These are phyloP conservation scores for Camellia granthamiana DNA, from an alignment of 148 eudicot genomes.

Conservation along the genomic window DNA sequence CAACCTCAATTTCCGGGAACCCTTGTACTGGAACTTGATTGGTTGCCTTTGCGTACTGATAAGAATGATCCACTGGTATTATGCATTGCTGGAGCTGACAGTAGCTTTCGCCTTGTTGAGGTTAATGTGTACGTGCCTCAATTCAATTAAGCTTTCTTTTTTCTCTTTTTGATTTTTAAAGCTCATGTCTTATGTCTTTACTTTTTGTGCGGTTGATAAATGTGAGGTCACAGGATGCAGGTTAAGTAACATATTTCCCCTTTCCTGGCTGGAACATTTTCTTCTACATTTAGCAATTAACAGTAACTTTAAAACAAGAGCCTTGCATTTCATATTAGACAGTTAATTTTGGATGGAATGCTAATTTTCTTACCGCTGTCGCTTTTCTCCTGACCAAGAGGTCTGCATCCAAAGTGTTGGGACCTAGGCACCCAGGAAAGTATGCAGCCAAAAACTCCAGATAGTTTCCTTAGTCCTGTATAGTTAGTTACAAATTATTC, in stretches of 20 bases:
- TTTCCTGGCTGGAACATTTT: neutral
- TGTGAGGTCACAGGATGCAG: neutral
- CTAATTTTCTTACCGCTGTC: neutral
- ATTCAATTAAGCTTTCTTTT: slow-evolving; percentile 16
- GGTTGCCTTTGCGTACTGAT: slow-evolving; percentile 82
- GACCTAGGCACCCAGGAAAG: neutral
- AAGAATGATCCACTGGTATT: slow-evolving; percentile 88
- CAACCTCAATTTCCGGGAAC: slow-evolving; percentile 97
- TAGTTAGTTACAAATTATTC: neutral
- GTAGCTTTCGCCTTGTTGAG: slow-evolving; percentile 97
- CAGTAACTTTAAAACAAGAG: neutral
- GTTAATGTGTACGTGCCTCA: slow-evolving; percentile 63
- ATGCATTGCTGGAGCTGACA: slow-evolving; percentile 99
- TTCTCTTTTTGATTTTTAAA: neutral
- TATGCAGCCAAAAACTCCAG: neutral
- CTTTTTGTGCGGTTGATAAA: neutral
- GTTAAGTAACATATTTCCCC: neutral
- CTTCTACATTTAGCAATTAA: neutral
- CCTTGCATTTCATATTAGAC: neutral
- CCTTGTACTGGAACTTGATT: slow-evolving; percentile 94
- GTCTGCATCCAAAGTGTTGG: neutral
- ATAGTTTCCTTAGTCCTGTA: neutral
- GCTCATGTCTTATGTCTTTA: neutral
- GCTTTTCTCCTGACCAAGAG: neutral
- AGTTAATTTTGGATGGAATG: neutral